Base-by-base conservation (phyloP, 2,329 filamentous ascomycete genomes). In the Penicillium sp. region DNA sequence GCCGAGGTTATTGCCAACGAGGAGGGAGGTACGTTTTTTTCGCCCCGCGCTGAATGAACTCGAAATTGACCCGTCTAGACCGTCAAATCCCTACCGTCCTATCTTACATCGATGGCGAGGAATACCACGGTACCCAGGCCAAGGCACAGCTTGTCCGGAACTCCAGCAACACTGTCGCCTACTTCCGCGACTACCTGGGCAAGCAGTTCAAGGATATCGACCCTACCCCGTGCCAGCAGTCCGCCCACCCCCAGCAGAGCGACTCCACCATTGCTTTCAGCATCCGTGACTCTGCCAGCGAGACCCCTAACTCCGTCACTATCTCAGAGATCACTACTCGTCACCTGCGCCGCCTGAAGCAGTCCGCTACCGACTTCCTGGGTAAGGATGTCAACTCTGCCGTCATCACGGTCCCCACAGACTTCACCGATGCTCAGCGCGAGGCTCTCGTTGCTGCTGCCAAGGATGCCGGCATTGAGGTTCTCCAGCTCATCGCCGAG, bases 1-100 rank as follows among this genome's bases (percentile, higher is more conserved):
- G 85, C 89, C 56, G 89, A 96, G 70, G 91, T 98, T 55, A 97
- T 98, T 74, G 93, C 93, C 66, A 97, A 98, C 74, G 93, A 97
- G 76, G 93, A 97, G 67, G 93, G 93, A 78, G 88, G 88, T 89
- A 69, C 65, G 82, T 73, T 45, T 36, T 49, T 37, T 40, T 47
- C 43, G 8, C 38, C 47, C 46, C 27, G 46, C 35, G 34, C 18
- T 43, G 28, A 27, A 34, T 46, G 35, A 40, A 40, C 32, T 47
- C 50, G 50, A 50, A 50, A 57, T 56, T 51, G 59, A 49, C 44
- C 42, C 24, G 43, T 38, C 48, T 48, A 91, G 93, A 98, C 74
- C 90, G 93, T 70, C 91, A 97, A 72, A 98, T 98, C 57, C 93
- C 93, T 57, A 88, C 89, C 35, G 83, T 94, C 60, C 77, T 98